phyloP scores from a whole-genome alignment of 2,329 filamentous ascomycete genomes.

The Cordyceps fumosorosea region DNA sequence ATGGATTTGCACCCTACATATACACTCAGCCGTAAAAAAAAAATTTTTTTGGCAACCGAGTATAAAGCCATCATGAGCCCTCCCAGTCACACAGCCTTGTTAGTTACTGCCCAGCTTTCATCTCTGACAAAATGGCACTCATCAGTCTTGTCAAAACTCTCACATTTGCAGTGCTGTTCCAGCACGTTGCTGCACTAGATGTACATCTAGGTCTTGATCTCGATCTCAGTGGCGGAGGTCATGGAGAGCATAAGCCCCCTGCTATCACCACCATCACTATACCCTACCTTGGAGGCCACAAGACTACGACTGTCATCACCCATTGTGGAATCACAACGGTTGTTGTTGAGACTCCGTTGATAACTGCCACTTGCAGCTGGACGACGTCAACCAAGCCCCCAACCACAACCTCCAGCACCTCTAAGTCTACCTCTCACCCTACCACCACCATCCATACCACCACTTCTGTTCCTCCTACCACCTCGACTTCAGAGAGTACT shows the following conservation, averaged over 20 bases:
- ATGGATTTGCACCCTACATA: not conserved
- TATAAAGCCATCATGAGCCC: not conserved
- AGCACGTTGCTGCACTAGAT: not conserved
- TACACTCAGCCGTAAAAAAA: not conserved
- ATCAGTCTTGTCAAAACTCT: not conserved
- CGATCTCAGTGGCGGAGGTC: not conserved
- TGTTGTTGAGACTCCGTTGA: constrained; percentile 1
- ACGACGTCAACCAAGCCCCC: not conserved
- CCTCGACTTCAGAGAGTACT: not conserved
- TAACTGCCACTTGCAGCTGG: not conserved
- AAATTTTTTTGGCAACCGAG: not conserved
- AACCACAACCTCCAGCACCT: not conserved
- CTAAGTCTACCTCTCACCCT: not conserved
- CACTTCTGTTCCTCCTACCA: not conserved
- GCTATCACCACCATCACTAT: constrained; percentile 1
- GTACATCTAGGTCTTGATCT: not conserved
- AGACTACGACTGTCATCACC: not conserved
- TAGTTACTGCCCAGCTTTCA: not conserved
- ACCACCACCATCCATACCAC: not conserved
- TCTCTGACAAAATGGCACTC: not conserved
- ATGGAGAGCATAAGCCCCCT: not conserved
- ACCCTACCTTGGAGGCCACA: not conserved
- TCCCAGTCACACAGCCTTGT: no score
- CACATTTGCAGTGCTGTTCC: not conserved
- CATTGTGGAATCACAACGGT: not conserved